Evolutionary conservation across 768 basidiomycete species (phyloP).

Genomic region (Gloeophyllum trabeum): DNA sequence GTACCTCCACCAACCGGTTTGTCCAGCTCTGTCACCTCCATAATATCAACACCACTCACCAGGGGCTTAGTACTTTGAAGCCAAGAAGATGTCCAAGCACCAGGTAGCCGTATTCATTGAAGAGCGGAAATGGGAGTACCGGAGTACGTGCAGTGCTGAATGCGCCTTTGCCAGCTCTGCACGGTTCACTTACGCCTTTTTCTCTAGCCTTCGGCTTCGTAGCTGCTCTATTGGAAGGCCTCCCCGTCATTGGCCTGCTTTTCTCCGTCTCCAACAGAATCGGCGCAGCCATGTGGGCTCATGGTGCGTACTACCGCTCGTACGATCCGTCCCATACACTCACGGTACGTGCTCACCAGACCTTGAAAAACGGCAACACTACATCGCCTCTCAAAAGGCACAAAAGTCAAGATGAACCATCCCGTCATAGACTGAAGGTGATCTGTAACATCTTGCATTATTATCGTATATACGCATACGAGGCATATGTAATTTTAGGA

Average conservation of each 20-base stretch:
- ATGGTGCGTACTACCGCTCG: no score
- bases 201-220: slow-evolving; percentile 77
- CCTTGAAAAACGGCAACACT: no score
- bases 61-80: slow-evolving; percentile 60
- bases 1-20: slow-evolving; percentile 56
- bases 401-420: no score
- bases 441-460: no score
- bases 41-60: neutral
- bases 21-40: slow-evolving; percentile 9
- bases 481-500: no score
- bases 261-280: slow-evolving; percentile 83
- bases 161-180: no score
- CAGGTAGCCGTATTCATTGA: slow-evolving; percentile 73
- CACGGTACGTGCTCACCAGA: no score
- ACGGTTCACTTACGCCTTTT: neutral
- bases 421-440: no score
- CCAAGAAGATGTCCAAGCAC: slow-evolving; percentile 69
- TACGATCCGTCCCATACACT: no score
- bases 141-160: slow-evolving; percentile 49
- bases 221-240: slow-evolving; percentile 68
- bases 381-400: no score
- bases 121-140: slow-evolving; percentile 86
- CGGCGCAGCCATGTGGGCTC: slow-evolving; percentile 93
- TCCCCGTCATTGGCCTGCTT: slow-evolving; percentile 73
- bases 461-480: no score